phyloP scores from a whole-genome alignment of 1,284 basidiomycete genomes.

The Irpex sp. region DNA sequence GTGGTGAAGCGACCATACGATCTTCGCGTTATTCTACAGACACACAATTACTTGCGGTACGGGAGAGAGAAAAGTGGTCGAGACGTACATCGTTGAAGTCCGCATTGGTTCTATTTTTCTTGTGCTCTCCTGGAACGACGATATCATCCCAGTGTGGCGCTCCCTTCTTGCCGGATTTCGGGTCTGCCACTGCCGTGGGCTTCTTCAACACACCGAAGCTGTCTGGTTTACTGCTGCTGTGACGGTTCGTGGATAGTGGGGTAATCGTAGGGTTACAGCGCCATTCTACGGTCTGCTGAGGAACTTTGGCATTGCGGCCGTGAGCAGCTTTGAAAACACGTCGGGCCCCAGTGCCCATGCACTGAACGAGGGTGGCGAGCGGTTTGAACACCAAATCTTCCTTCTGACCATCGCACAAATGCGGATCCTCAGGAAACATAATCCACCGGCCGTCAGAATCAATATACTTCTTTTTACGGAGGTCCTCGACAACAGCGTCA shows the following conservation, averaged over 20 bases:
- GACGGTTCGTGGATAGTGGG: background rate
- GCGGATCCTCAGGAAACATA: background rate
- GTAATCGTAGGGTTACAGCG: background rate
- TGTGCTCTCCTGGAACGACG: background rate
- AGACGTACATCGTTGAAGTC: background rate
- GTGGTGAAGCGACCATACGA: background rate
- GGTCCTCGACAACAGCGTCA: background rate
- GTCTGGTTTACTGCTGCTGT: background rate
- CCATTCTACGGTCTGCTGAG: background rate
- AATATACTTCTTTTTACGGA: background rate
- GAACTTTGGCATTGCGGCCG: background rate
- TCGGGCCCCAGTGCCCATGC: background rate
- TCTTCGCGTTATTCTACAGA: slow-evolving; percentile 3
- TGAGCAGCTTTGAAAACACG: background rate
- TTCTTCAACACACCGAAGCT: background rate
- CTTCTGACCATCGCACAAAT: background rate
- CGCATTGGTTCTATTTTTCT: background rate
- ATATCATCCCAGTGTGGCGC: slow-evolving; percentile 1
- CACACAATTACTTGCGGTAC: background rate
- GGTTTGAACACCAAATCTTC: background rate
- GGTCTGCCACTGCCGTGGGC: background rate
- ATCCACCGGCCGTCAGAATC: background rate
- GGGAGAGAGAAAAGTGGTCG: background rate
- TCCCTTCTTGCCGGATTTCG: background rate
- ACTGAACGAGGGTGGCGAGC: background rate